Conservation (phyloP, 306 rosid species). For the Rubus idaeus region DNA sequence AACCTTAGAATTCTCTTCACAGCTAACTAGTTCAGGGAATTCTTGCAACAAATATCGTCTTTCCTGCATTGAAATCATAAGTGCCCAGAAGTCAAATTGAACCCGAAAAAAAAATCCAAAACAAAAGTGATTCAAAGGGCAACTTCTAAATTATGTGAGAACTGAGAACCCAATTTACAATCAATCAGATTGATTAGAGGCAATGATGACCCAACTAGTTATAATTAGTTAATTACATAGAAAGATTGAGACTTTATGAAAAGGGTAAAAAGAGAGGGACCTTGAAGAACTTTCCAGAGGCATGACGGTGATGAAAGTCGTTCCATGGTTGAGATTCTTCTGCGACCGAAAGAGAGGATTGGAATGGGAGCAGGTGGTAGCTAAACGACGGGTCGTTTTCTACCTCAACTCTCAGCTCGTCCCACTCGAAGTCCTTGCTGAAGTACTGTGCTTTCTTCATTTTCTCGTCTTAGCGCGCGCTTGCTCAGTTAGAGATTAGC, state of each 20-base stretch:
- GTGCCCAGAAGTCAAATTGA: background rate
- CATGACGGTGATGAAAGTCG: slow-evolving; percentile 76
- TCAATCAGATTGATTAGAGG: background rate
- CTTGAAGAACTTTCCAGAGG: slow-evolving; percentile 94
- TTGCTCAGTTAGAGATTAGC: background rate
- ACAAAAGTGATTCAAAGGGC: background rate
- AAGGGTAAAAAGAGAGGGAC: slow-evolving; percentile 22
- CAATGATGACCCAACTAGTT: too few species aligned
- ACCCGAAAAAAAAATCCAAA: background rate
- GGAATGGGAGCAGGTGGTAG: slow-evolving; percentile 57
- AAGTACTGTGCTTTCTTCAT: slow-evolving; percentile 49
- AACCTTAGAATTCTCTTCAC: slow-evolving; percentile 46
- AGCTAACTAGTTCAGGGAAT: slow-evolving; percentile 65
- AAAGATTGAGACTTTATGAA: background rate
- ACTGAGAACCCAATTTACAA: slow-evolving; percentile 4
- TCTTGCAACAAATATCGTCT: slow-evolving; percentile 86
- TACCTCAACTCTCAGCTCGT: slow-evolving; percentile 53
- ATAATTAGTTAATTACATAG: background rate
- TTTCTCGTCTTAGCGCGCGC: background rate
- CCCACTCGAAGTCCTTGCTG: slow-evolving; percentile 84
- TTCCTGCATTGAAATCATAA: slow-evolving; percentile 44
- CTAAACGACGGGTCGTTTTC: slow-evolving; percentile 54
- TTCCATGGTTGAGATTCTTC: slow-evolving; percentile 60
- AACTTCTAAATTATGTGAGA: background rate
- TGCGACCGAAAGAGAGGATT: slow-evolving; percentile 19